These are phyloP conservation scores for Paraleonurus japonicus DNA, from an alignment of 257 asterid species.

Conservation along the genomic window DNA sequence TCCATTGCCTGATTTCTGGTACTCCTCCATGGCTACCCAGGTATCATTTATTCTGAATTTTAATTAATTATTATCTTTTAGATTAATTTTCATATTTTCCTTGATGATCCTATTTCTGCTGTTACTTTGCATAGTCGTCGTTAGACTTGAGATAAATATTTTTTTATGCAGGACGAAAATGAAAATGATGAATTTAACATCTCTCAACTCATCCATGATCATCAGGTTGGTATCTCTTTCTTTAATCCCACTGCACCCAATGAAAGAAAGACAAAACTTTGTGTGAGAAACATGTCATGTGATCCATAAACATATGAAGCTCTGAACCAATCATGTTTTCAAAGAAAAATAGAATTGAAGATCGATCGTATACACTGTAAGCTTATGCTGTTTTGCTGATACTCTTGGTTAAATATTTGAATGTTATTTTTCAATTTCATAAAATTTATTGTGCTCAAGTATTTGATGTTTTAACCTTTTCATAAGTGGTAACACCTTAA, in stretches of 20 bases:
- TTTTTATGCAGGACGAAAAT: conserved; percentile 2
- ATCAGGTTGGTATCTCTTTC: conserved; percentile 46
- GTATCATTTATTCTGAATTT: not conserved
- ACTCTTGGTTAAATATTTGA: too few relatives aligned
- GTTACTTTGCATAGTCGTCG: not conserved
- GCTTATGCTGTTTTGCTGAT: too few relatives aligned
- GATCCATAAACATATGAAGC: not conserved
- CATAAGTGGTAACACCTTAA: too few relatives aligned
- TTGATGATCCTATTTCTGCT: not conserved
- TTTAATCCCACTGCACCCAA: too few relatives aligned
- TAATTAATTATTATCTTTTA: not conserved
- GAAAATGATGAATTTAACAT: conserved; percentile 33
- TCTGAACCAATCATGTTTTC: too few relatives aligned
- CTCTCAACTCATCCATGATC: conserved; percentile 59
- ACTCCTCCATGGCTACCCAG: conserved; percentile 25
- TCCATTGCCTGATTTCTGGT: not conserved
- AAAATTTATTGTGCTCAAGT: too few relatives aligned
- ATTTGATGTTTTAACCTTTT: too few relatives aligned
- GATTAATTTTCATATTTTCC: too few relatives aligned
- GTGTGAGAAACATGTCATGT: not conserved
- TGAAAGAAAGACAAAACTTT: too few relatives aligned
- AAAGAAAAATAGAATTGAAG: too few relatives aligned
- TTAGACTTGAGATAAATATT: not conserved
- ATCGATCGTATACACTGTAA: too few relatives aligned
- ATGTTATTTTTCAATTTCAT: too few relatives aligned